Percentiles rank a stretch among this genome's conserved stretches.
Conservation (phyloP, 768 basidiomycete species). For the Macrolepiota albuminosa region DNA sequence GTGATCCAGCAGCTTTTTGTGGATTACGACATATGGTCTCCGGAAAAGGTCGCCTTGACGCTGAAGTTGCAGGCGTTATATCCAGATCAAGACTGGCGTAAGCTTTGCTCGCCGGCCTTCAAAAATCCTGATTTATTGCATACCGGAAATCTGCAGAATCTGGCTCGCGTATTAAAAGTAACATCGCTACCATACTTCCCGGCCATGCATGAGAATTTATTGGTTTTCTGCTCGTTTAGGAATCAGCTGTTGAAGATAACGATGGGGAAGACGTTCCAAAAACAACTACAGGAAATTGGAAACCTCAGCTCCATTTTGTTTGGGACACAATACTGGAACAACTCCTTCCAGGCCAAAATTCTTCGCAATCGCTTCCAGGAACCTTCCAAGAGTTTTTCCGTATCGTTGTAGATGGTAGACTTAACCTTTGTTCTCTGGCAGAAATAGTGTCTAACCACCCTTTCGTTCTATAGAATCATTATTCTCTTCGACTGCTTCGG, state of each 20-base stretch:
- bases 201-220: conserved; percentile 6
- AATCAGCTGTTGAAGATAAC: conserved; percentile 52
- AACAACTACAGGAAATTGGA: conserved; percentile 63
- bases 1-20: conserved; percentile 50
- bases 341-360: conserved; percentile 50
- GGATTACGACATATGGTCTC: conserved; percentile 64
- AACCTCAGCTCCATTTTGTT: conserved; percentile 86
- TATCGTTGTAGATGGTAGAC: conserved; percentile 83
- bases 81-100: conserved; percentile 65
- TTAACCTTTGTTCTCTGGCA: background rate
- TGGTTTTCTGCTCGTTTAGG: conserved; percentile 32
- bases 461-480: conserved; percentile 60
- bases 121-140: conserved; percentile 68
- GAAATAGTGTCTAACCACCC: conserved; percentile 1
- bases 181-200: conserved; percentile 4
- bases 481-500: conserved; percentile 78
- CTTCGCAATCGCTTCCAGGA: conserved; percentile 37
- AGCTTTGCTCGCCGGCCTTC: conserved; percentile 66
- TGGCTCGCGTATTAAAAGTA: conserved; percentile 83
- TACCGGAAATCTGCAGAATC: conserved; percentile 60
- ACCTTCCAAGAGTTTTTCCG: conserved; percentile 90
- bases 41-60: conserved; percentile 82
- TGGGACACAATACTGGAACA: conserved; percentile 83
- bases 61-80: conserved; percentile 60
- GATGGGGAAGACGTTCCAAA: conserved; percentile 43